Evolutionary conservation across 2,329 filamentous ascomycete species (phyloP), one percentile per base, ranked within the genome.

Genomic region (Penicillium crustosum): DNA sequence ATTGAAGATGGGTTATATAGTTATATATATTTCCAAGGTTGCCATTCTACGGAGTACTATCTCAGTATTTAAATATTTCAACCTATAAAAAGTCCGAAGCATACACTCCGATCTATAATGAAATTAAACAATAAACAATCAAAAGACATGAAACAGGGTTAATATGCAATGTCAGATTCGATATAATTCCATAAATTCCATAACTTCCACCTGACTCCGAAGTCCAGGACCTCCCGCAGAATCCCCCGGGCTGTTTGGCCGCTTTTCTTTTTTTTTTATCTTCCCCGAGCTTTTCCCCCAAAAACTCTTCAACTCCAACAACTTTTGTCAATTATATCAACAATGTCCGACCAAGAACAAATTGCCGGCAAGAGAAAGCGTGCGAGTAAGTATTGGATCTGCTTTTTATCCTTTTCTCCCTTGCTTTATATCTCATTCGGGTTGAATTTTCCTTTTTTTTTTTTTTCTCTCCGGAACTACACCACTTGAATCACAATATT

Each of bases 321-420:
- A 54, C 39, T 42, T 31, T 39, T 23, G 19, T 38, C 64, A 69
- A 15, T 42, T 29, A 38, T 27, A 9, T 9, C 17, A 52, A 23
- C 27, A 21, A 75, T 75, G 73, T 74, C 73, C 15, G 70, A 73
- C 42, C 47, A 61, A 53, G 59, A 65, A 55, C 68, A 72, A 63
- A 59, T 59, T 6, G 70, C 71, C 38, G 73, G 73, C 39, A 75
- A 75, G 65, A 69, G 73, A 66, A 75, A 75, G 66, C 66, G 73
- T 60, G 70, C 73, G 61, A 73, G 73, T 75, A 71, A 63, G 73
- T 75, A 50, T 49, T 49, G n/a, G 23, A 29, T 27, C 19, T 17
- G 6, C n/a, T 54, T 31, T 31, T 44, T 15, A 27, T 29, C 17
- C 27, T 53, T 39, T 52, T 38, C 25, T 23, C 33, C 31, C 39